Evolutionary conservation across 495 filamentous ascomycete genomes (phyloP), one percentile per base, ranked within the genome.

Genomic region (Aspergillus homomorphus): DNA sequence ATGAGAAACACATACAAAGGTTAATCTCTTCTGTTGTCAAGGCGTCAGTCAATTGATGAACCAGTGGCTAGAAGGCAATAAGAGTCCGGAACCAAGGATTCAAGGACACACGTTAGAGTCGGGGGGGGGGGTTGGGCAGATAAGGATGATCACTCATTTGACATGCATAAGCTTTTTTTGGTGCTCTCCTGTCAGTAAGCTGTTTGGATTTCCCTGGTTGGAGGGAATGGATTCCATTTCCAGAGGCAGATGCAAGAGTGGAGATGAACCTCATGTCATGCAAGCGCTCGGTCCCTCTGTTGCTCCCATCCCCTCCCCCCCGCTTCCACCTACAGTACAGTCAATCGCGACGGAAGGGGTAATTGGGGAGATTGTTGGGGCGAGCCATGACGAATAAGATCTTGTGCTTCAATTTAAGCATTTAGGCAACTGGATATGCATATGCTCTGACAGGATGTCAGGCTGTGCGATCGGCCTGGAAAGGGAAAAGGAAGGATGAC

Each of bases 371-470:
- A 28, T 28, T 9, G 26, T 9, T 28, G 26, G 26, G 26, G 26
- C 26, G 26, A 28, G 26, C 26, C 26, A 9, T 28, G 26, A 38
- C 33, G 2, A 38, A 38, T 38, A 38, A 38, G 33, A 12, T 38
- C 33, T 12, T 38, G 8, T 2, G 12, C 12, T 38, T n/a, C n/a
- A 5, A 38, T 38, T 38, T 38, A 38, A 38, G 33, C 33, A 38
- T 38, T 38, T 38, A 38, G 33, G 33, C 33, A 38, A 38, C 33
- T 38, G 6, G 33, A 38, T 38, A 38, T 38, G 33, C 33, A 38
- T 38, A 38, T 38, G 33, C 33, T 38, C 33, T 38, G 33, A 38
- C 33, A 38, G 33, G 33, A 38, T n/a, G 26, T 53, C 51, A 53
- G 30, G 51, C 23, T 53, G 26, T 41, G 26, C 5, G 20, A 24